Conservation (phyloP, 2,329 filamentous ascomycete species). For the Talaromyces sp. region DNA sequence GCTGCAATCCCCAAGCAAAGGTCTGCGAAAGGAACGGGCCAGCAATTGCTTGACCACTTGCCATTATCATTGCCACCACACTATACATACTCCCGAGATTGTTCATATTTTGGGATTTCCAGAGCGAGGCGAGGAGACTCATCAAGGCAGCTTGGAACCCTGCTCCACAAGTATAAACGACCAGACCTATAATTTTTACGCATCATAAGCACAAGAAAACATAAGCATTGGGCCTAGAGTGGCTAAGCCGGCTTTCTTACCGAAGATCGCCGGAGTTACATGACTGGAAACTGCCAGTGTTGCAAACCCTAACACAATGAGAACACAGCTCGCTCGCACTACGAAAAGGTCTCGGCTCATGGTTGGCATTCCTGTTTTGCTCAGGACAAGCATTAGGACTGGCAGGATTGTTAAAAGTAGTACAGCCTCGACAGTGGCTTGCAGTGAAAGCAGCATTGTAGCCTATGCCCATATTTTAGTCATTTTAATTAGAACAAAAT, state of each 20-base stretch:
- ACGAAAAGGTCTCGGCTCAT: background rate
- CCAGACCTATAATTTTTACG: background rate
- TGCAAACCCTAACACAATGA: background rate
- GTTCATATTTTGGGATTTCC: background rate
- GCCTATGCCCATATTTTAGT: background rate
- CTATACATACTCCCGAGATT: background rate
- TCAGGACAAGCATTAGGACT: background rate
- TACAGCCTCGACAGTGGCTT: background rate
- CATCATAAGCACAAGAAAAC: background rate
- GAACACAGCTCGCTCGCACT: background rate
- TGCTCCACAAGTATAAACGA: background rate
- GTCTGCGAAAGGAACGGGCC: background rate
- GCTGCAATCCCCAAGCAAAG: background rate
- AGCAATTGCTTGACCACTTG: background rate
- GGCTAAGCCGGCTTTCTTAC: background rate
- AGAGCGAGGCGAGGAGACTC: background rate
- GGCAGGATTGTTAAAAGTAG: background rate
- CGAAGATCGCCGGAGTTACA: background rate
- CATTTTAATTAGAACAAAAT: background rate
- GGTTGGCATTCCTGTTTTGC: background rate
- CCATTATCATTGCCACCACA: background rate
- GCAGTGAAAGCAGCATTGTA: background rate
- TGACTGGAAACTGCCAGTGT: background rate
- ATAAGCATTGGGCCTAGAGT: background rate
- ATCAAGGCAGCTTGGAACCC: background rate